Evolutionary conservation across 2,329 filamentous ascomycete species (phyloP), one percentile per base, ranked within the genome.

Genomic region (Clonostachys rosea): DNA sequence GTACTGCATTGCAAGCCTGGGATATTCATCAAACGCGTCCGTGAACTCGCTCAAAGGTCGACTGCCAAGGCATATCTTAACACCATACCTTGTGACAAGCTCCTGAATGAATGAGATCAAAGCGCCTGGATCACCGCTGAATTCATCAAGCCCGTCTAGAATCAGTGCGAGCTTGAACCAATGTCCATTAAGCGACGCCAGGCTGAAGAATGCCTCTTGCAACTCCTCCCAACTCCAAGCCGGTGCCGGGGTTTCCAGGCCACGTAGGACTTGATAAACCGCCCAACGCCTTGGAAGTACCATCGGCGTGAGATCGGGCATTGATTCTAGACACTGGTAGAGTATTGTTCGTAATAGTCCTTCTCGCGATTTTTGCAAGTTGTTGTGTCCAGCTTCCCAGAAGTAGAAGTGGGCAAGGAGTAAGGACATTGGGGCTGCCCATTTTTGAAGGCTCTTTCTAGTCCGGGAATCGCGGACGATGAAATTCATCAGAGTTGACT

Each of bases 401-500:
- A 73, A 70, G 51, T 67, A 75, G 50, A 68, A 68, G 10, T 51
- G 57, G 2, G 61, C 62, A 37, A 64, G 56, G 1, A 66, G 47
- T 5, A 68, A 47, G 5, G 56, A 54, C 4, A 52, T 51, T 0
- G 49, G 46, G 0, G 40, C 52, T 0, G 68, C 61, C 71, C 71
- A 76, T 1, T 49, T 35, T 4, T 56, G 35, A 0, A 74, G 55
- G 18, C 51, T 48, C 4, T 57, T 34, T 8, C 41, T 48, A 4
- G 65, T 63, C 2, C 49, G 49, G 2, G 51, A n/a, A 20, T 64
- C 54, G 30, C 62, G 53, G 43, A 49, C 59, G 10, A 55, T 52
- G 42, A 65, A 70, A 43, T 72, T 74, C 68, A 74, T 73, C 2
- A 74, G 47, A 0, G 67, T 73, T 1, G 67, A 76, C 49, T 76